A percentile compares a stretch with the other conserved stretches of the same genome.
Evolutionary conservation across 129 eudicot genomes (phyloP).

Genomic region (Logfia minima): DNA sequence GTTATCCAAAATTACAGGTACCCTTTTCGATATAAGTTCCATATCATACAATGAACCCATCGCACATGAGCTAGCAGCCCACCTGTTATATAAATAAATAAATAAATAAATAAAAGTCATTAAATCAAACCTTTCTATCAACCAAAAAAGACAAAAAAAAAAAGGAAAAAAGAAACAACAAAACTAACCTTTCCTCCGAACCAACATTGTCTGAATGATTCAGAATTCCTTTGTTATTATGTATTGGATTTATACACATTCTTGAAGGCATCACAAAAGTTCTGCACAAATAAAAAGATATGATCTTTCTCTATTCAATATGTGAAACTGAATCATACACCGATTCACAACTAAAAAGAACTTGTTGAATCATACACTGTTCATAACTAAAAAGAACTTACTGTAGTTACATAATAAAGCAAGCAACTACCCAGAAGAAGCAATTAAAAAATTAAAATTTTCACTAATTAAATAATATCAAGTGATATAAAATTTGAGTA

Average conservation of each 20-base stretch:
- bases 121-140: background rate
- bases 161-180: background rate
- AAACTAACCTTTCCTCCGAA: slow-evolving; percentile 66
- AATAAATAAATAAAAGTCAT: background rate
- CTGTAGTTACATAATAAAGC: too few relatives aligned
- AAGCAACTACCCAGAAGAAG: background rate
- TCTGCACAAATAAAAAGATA: slow-evolving; percentile 45
- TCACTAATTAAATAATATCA: too few relatives aligned
- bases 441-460: background rate
- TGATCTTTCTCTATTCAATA: background rate
- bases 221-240: slow-evolving; percentile 84
- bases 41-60: slow-evolving; percentile 89
- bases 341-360: too few relatives aligned
- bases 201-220: slow-evolving; percentile 49
- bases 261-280: slow-evolving; percentile 99
- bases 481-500: background rate
- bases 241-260: slow-evolving; percentile 94
- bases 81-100: slow-evolving; percentile 50
- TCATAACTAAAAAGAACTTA: too few relatives aligned
- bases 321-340: background rate
- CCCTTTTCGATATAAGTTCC: slow-evolving; percentile 64
- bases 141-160: background rate
- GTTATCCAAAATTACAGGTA: slow-evolving; percentile 86
- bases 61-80: slow-evolving; percentile 83
- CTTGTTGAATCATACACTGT: background rate